A percentile compares a stretch with the other conserved stretches of the same genome.
These are phyloP conservation scores for Rhodofomes roseus DNA, from an alignment of 1,284 basidiomycete genomes.

Conservation along the genomic window DNA sequence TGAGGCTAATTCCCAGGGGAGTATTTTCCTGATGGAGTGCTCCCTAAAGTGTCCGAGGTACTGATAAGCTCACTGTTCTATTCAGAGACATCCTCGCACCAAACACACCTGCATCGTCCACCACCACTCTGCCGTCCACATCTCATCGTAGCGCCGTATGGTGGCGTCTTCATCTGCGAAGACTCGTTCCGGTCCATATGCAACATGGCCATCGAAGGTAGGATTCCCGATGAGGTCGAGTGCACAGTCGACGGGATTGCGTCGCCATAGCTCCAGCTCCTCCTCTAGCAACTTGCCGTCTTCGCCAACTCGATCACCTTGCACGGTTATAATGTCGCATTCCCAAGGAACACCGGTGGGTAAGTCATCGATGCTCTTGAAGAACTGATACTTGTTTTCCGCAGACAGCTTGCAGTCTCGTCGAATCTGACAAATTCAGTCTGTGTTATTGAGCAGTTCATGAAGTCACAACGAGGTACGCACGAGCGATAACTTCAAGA, in stretches of 20 bases:
- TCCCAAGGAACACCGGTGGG: conserved; percentile 12
- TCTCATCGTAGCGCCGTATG: background rate
- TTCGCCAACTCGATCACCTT: conserved; percentile 14
- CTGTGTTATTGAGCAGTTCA: too few relatives aligned
- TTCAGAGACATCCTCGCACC: background rate
- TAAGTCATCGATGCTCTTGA: too few relatives aligned
- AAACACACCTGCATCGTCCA: background rate
- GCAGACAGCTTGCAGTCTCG: too few relatives aligned
- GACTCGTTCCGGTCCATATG: conserved; percentile 18
- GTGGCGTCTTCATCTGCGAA: background rate
- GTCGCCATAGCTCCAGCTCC: conserved; percentile 24
- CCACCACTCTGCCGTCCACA: background rate
- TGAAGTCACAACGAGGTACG: too few relatives aligned
- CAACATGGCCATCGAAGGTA: conserved; percentile 16
- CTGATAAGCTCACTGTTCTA: too few relatives aligned
- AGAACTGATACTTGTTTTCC: too few relatives aligned
- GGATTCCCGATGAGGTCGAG: conserved; percentile 25
- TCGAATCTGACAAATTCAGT: too few relatives aligned
- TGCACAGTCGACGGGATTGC: conserved; percentile 24
- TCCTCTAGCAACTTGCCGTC: conserved; percentile 8
- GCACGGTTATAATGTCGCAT: conserved; percentile 9
- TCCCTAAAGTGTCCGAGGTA: too few relatives aligned
- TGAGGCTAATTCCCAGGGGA: too few relatives aligned
- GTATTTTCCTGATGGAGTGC: too few relatives aligned
- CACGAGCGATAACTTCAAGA: too few relatives aligned